These are phyloP conservation scores for Capronia americana DNA, from an alignment of 2,329 filamentous ascomycete genomes.

Conservation along the genomic window DNA sequence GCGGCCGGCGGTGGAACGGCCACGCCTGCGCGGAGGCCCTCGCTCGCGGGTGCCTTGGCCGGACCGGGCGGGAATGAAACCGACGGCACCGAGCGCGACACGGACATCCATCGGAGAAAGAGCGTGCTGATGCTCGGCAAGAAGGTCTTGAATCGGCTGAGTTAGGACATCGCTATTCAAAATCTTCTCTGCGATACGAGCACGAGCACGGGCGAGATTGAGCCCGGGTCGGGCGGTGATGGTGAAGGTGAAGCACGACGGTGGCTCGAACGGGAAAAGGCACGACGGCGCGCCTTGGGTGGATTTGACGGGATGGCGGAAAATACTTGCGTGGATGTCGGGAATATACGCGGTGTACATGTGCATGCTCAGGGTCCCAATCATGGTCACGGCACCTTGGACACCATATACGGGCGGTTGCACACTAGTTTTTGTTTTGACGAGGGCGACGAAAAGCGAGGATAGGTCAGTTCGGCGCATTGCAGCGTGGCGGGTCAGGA, in stretches of 20 bases:
- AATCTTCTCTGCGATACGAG: not conserved
- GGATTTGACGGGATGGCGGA: not conserved
- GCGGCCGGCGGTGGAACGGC: not conserved
- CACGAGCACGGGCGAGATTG: not conserved
- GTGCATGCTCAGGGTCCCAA: not conserved
- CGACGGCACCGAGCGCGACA: constrained; percentile 26
- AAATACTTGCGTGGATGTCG: not conserved
- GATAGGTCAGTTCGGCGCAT: not conserved
- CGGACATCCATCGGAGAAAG: constrained; percentile 44
- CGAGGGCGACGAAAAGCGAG: constrained; percentile 3
- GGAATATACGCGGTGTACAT: not conserved
- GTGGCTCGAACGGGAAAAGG: not conserved
- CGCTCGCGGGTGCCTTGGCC: not conserved
- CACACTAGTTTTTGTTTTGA: not conserved
- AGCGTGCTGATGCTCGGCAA: constrained; percentile 51
- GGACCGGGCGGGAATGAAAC: not conserved
- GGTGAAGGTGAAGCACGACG: not conserved
- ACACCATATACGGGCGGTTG: constrained; percentile 10
- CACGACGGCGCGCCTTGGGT: not conserved
- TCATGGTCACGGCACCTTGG: constrained; percentile 3
- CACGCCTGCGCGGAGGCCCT: not conserved
- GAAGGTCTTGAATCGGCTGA: constrained; percentile 49
- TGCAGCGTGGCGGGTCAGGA: not conserved
- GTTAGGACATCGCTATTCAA: constrained; percentile 23
- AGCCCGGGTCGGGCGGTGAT: not conserved